Conservation (phyloP, 257 asterid species). For the Solanum bulbocastanum region DNA sequence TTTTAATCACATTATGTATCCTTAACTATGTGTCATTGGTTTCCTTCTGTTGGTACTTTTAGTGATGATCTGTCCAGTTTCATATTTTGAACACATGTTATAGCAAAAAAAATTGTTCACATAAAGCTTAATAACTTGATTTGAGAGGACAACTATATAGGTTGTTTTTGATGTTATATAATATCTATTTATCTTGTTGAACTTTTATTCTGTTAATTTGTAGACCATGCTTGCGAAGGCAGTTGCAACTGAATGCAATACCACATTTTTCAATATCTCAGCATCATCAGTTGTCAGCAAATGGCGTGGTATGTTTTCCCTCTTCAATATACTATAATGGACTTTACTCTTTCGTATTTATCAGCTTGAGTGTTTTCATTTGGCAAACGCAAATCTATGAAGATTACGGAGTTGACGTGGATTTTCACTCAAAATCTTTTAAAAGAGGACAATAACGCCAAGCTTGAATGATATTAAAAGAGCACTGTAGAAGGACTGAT, state of each 20-base stretch:
- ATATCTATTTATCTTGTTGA: neutral
- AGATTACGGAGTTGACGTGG: neutral
- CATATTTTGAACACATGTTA: neutral
- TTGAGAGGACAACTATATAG: neutral
- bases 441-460: neutral
- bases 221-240: slow-evolving; percentile 99
- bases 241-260: slow-evolving; percentile 99
- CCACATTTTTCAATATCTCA: slow-evolving; percentile 97
- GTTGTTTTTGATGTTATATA: neutral
- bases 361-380: neutral
- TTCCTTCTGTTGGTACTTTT: neutral
- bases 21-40: neutral
- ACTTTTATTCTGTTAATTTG: slow-evolving; percentile 7
- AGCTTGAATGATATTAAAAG: neutral
- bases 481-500: neutral
- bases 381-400: neutral
- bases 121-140: neutral
- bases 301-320: slow-evolving; percentile 81
- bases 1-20: neutral
- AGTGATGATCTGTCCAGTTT: neutral
- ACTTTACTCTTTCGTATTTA: neutral
- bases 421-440: neutral
- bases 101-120: neutral
- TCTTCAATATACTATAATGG: neutral
- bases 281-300: slow-evolving; percentile 99